Evolutionary conservation across 1,284 basidiomycete genomes (phyloP).

Genomic region (Moesziomyces sp.): DNA sequence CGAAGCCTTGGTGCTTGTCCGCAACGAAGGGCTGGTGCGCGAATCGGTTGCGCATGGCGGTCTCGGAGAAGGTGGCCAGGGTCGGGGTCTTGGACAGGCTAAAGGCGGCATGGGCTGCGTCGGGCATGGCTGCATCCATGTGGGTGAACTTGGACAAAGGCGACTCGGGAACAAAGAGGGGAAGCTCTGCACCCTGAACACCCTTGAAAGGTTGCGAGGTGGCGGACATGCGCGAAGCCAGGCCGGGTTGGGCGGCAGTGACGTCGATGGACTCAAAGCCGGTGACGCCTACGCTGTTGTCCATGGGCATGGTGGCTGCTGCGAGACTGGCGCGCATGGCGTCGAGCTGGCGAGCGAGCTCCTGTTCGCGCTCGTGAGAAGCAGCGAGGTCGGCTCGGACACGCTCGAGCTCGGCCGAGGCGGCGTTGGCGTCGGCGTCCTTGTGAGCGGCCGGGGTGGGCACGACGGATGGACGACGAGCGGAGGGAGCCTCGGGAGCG

Average conservation of each 20-base stretch:
- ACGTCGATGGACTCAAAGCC: slow-evolving; percentile 14
- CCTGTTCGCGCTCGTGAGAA: slow-evolving; percentile 25
- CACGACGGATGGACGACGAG: slow-evolving; percentile 2
- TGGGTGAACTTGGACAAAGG: slow-evolving; percentile 40
- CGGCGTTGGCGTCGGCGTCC: not conserved
- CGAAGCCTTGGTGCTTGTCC: slow-evolving; percentile 12
- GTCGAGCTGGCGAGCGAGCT: slow-evolving; percentile 25
- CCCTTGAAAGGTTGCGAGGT: slow-evolving; percentile 31
- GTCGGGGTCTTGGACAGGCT: slow-evolving; percentile 47
- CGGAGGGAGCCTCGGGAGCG: slow-evolving; percentile 13
- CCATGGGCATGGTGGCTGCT: slow-evolving; percentile 12
- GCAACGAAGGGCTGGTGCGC: slow-evolving; percentile 7
- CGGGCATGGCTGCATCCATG: slow-evolving; percentile 15
- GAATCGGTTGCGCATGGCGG: slow-evolving; percentile 32
- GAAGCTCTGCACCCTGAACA: slow-evolving; percentile 36
- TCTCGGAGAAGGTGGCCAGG: slow-evolving; percentile 39
- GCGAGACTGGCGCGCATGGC: slow-evolving; percentile 27
- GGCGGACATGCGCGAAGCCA: slow-evolving; percentile 7
- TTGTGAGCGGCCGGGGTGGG: slow-evolving; percentile 2
- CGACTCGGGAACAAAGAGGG: slow-evolving; percentile 40
- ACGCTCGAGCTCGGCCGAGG: slow-evolving; percentile 39
- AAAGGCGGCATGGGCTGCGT: slow-evolving; percentile 23
- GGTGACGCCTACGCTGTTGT: slow-evolving; percentile 6
- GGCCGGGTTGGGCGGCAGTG: slow-evolving; percentile 7
- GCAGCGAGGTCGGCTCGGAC: slow-evolving; percentile 34